Percentiles rank a stretch among this genome's conserved stretches.
These are phyloP conservation scores for Saccharata proteae DNA, from an alignment of 2,329 filamentous ascomycete species.

Conservation along the genomic window DNA sequence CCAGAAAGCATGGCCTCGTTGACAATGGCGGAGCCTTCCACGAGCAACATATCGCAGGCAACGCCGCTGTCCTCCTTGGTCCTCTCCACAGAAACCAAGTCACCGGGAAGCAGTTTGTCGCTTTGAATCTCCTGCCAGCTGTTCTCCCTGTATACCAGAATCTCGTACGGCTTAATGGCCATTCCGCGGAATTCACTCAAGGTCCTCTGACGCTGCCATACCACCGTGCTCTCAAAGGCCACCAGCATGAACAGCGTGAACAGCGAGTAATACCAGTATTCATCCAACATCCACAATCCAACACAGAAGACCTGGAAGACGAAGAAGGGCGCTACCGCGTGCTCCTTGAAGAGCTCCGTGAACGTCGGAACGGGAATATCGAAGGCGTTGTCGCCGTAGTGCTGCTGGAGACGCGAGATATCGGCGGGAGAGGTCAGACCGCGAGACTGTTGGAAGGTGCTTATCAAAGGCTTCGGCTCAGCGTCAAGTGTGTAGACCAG, in stretches of 20 bases:
- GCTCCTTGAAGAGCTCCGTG: conserved; percentile 91
- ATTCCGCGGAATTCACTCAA: conserved; percentile 94
- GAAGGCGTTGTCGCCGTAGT: conserved; percentile 94
- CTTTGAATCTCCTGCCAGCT: conserved; percentile 84
- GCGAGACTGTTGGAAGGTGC: conserved; percentile 64
- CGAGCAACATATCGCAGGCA: conserved; percentile 89
- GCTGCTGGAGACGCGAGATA: conserved; percentile 67
- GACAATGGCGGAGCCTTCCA: conserved; percentile 92
- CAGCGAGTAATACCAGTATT: conserved; percentile 99
- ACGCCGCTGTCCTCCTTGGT: conserved; percentile 97
- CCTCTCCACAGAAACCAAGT: conserved; percentile 80
- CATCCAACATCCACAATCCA: conserved; percentile 94
- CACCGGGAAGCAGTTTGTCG: conserved; percentile 84
- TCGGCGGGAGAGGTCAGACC: conserved; percentile 67
- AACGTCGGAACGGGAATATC: conserved; percentile 97
- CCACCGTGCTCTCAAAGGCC: conserved; percentile 93
- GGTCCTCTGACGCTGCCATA: conserved; percentile 96
- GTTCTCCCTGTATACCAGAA: conserved; percentile 78
- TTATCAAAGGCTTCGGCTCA: conserved; percentile 70
- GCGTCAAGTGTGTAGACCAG: conserved; percentile 72
- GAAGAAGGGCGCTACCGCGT: conserved; percentile 97
- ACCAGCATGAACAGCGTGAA: conserved; percentile 99
- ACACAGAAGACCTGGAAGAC: conserved; percentile 99
- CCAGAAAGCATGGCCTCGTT: conserved; percentile 99
- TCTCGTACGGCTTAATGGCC: conserved; percentile 97